phyloP scores from a whole-genome alignment of 192 early-diverging fungal species.

The Fimicolochytrium jonesii region DNA sequence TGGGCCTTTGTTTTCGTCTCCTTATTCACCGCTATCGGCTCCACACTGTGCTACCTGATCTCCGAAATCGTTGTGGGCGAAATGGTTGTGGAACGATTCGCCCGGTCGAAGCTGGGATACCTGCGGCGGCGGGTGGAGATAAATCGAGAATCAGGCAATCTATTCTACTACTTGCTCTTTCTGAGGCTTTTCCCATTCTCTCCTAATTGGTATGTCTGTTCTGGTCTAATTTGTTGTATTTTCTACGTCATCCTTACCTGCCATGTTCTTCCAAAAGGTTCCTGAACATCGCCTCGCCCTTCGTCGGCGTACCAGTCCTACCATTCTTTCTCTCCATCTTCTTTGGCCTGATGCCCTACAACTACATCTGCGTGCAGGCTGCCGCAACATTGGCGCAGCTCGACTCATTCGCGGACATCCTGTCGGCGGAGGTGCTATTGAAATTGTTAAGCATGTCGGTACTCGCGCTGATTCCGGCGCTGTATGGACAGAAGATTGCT shows the following conservation, averaged over 20 bases:
- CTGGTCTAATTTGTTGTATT: too few relatives aligned
- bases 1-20: conserved; percentile 26
- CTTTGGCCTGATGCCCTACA: conserved; percentile 34
- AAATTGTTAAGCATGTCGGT: conserved; percentile 23
- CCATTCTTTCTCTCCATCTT: conserved; percentile 29
- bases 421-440: conserved; percentile 22
- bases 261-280: conserved; percentile 10
- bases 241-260: neutral
- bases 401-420: conserved; percentile 31
- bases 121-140: conserved; percentile 18
- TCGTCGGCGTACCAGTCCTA: conserved; percentile 31
- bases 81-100: conserved; percentile 19
- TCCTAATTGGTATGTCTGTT: conserved; percentile 29
- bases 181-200: conserved; percentile 32
- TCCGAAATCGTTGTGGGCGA: conserved; percentile 28
- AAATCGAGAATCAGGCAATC: conserved; percentile 26
- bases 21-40: conserved; percentile 29
- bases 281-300: conserved; percentile 30
- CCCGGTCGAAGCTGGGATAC: conserved; percentile 15
- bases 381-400: conserved; percentile 29
- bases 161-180: conserved; percentile 31
- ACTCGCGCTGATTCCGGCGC: conserved; percentile 25
- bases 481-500: conserved; percentile 23
- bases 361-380: conserved; percentile 35
- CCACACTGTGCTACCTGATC: conserved; percentile 27